Evolutionary conservation across 2,329 filamentous ascomycete genomes (phyloP).

Genomic region (Paraphaeosphaeria sporulosa): DNA sequence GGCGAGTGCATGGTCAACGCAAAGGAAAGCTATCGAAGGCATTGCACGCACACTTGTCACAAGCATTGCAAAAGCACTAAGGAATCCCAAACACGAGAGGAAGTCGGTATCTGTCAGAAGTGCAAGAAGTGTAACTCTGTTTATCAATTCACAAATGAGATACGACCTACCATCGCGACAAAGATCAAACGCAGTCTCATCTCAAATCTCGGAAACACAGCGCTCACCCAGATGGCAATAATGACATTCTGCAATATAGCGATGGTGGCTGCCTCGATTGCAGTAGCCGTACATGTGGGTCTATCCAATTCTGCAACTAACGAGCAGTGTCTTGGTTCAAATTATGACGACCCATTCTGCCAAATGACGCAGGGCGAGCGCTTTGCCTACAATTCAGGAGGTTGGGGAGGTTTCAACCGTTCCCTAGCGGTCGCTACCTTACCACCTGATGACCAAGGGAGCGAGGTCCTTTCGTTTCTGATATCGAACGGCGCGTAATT

Average conservation of each 20-base stretch:
- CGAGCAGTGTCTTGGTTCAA: constrained; percentile 15
- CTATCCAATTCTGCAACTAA: constrained; percentile 13
- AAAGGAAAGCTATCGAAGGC: constrained; percentile 32
- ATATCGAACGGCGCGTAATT: constrained; percentile 43
- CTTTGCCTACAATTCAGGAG: constrained; percentile 27
- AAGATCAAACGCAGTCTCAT: constrained; percentile 42
- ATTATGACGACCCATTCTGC: constrained; percentile 15
- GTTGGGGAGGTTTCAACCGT: constrained; percentile 36
- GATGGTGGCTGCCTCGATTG: constrained; percentile 28
- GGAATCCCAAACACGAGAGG: constrained; percentile 35
- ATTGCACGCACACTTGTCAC: constrained; percentile 37
- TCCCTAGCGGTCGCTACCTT: constrained; percentile 24
- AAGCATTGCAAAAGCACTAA: constrained; percentile 37
- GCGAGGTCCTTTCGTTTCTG: constrained; percentile 33
- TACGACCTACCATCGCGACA: constrained; percentile 40
- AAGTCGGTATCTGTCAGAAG: constrained; percentile 43
- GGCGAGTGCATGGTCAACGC: constrained; percentile 46
- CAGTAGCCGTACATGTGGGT: constrained; percentile 24
- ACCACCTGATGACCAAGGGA: constrained; percentile 25
- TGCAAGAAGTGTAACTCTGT: constrained; percentile 36
- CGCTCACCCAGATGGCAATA: constrained; percentile 39
- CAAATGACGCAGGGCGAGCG: constrained; percentile 5
- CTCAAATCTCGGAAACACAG: constrained; percentile 39
- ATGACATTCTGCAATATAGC: constrained; percentile 31
- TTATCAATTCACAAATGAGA: constrained; percentile 18